Evolutionary conservation across 202 grass and related monocot species (phyloP), one percentile per base, ranked within the genome.

Genomic region (Cymbopogon flexuosus): DNA sequence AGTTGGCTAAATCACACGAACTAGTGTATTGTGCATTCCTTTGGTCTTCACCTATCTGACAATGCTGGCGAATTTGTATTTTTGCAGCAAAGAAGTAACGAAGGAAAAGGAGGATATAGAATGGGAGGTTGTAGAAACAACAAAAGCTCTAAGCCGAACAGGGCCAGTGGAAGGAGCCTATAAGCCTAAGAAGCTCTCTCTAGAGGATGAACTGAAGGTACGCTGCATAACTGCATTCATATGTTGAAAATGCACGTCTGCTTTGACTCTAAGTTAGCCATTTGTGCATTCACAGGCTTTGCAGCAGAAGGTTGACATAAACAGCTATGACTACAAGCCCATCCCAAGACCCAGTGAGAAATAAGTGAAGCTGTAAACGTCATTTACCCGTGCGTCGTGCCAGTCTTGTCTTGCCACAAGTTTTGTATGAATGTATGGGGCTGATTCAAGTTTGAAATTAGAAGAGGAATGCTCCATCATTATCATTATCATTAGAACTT

Each of bases 91-190:
- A 87, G 95, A 98, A 72, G 88, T 98, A 51, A 89, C 88, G 5
- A 95, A 93, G 75, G 90, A 98, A 88, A 98, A 89, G 73, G 95
- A 98, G 61, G 92, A 98, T 83, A 81, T 98, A 29, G 95, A 98
- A 85, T 95, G 95, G 92, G 78, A 95, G 84, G 91, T 98, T 2
- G 86, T 93, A 72, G 92, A 94, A 83, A 94, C 88, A 73, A 94
- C 83, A 66, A 91, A 83, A 85, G 89, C 92, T 69, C 62, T 94
- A 27, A 94, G 87, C 76, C 79, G 90, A 83, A 92, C 81, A 52
- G 90, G 94, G 42, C 92, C 92, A 0, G 81, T 90, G 68, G 88
- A 88, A 70, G 88, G 87, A 16, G 73, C 81, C 29, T 97, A 97
- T 72, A 89, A 86, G 34, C 94, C 90, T 16, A 94, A 89, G 81